Evolutionary conservation across 2,329 filamentous ascomycete genomes (phyloP).

Genomic region (Atkinsonella texensis): DNA sequence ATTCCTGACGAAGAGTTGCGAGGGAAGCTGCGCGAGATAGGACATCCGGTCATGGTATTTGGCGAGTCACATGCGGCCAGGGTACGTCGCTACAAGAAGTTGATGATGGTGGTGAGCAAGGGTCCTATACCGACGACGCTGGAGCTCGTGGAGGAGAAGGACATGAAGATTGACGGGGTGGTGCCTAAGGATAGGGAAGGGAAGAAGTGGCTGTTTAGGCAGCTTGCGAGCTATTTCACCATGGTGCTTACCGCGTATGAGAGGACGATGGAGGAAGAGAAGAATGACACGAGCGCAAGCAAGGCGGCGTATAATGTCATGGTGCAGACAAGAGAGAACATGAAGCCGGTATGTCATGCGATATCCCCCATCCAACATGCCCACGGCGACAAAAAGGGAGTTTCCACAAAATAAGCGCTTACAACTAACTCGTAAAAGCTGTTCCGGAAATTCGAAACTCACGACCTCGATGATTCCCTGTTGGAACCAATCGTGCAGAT

Average conservation of each 20-base stretch:
- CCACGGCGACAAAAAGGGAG: too few species aligned
- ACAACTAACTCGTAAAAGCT: slow-evolving; percentile 31
- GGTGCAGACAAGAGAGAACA: slow-evolving; percentile 75
- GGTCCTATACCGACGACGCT: slow-evolving; percentile 83
- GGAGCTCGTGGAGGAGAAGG: slow-evolving; percentile 64
- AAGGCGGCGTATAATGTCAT: slow-evolving; percentile 75
- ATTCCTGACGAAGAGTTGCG: slow-evolving; percentile 60
- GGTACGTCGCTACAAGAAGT: slow-evolving; percentile 57
- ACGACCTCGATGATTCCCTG: slow-evolving; percentile 65
- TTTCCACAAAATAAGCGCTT: too few species aligned
- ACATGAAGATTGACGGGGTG: slow-evolving; percentile 69
- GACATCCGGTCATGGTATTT: slow-evolving; percentile 66
- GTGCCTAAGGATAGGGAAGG: slow-evolving; percentile 53
- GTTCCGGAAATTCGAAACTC: slow-evolving; percentile 79
- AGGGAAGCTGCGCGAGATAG: slow-evolving; percentile 54
- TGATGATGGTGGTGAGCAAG: slow-evolving; percentile 49
- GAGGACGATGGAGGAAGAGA: slow-evolving; percentile 56
- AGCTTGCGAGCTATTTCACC: slow-evolving; percentile 90
- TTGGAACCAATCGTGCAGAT: slow-evolving; percentile 82
- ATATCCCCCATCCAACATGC: too few species aligned
- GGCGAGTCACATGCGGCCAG: slow-evolving; percentile 64
- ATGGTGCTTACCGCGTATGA: slow-evolving; percentile 91
- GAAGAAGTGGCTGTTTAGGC: slow-evolving; percentile 64
- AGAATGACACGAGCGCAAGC: slow-evolving; percentile 57
- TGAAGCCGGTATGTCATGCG: slow-evolving; percentile 50